These are phyloP conservation scores for Gastrodia elata DNA, from an alignment of 106 monocot genomes.

Conservation along the genomic window DNA sequence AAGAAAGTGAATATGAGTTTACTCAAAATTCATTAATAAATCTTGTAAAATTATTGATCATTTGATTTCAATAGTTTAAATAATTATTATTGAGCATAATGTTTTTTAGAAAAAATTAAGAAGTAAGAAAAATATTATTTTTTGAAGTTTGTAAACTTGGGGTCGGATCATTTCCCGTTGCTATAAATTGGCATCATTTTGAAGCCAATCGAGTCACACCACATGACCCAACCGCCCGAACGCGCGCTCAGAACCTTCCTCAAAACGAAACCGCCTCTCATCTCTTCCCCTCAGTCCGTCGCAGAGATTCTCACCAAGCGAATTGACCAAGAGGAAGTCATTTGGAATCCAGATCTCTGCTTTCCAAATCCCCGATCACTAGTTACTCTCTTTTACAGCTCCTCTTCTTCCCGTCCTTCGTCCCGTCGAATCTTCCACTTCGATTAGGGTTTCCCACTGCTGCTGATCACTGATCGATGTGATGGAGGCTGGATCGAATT, in stretches of 20 bases:
- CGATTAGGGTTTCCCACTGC: constrained; percentile 3
- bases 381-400: neutral
- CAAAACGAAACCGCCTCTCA: neutral
- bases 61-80: too few relatives aligned
- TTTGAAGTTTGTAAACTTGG: too few relatives aligned
- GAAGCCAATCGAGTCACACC: neutral
- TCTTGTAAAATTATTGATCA: too few relatives aligned
- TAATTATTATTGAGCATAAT: too few relatives aligned
- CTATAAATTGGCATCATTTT: neutral
- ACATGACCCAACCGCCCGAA: neutral
- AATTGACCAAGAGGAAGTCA: neutral
- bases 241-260: constrained; percentile 2
- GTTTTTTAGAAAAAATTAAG: too few relatives aligned
- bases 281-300: neutral
- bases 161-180: too few relatives aligned
- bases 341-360: constrained; percentile 1
- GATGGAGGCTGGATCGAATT: constrained; percentile 15
- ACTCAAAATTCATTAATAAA: too few relatives aligned
- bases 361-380: neutral
- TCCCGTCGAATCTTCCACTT: neutral
- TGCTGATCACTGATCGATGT: constrained; percentile 14
- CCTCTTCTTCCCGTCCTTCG: neutral
- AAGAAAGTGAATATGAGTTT: too few relatives aligned
- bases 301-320: neutral
- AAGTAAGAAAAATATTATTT: too few relatives aligned